Conservation (phyloP, 495 filamentous ascomycete species). For the Talaromyces proteolyticus region DNA sequence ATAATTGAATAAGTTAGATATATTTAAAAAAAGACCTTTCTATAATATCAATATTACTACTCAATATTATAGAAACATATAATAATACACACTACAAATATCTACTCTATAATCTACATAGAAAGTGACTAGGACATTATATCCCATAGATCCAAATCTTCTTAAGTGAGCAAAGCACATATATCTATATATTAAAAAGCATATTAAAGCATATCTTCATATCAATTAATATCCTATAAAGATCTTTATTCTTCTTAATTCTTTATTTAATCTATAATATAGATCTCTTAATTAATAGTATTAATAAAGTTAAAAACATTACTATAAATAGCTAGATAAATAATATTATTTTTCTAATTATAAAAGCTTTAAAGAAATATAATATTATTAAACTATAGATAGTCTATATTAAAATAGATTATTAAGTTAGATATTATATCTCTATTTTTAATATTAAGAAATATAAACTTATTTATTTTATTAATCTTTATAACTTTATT, state of each 20-base stretch:
- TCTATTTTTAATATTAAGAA: not conserved
- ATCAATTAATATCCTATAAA: constrained; percentile 14
- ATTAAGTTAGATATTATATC: not conserved
- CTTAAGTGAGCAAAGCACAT: constrained; percentile 6
- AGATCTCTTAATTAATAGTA: constrained; percentile 6
- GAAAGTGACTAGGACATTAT: constrained; percentile 5
- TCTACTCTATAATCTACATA: constrained; percentile 17
- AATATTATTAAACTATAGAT: not conserved
- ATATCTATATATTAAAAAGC: constrained; percentile 10
- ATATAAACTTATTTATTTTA: not conserved
- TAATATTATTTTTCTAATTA: constrained; percentile 8
- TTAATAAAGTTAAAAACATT: too few species aligned
- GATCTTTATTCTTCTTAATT: constrained; percentile 16
- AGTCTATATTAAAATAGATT: not conserved
- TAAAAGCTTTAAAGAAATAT: not conserved
- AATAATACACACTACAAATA: constrained; percentile 15
- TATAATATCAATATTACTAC: not conserved
- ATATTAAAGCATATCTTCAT: not conserved
- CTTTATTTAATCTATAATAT: constrained; percentile 19
- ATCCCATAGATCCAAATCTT: constrained; percentile 9
- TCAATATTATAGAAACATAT: constrained; percentile 3
- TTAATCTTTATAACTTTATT: not conserved
- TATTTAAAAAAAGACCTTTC: constrained; percentile 5
- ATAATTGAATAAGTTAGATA: constrained; percentile 14
- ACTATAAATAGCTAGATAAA: constrained; percentile 11